A percentile compares a stretch with the other conserved stretches of the same genome.
These are phyloP conservation scores for Podospora pseudoanserina DNA, from an alignment of 495 filamentous ascomycete species.

Conservation along the genomic window DNA sequence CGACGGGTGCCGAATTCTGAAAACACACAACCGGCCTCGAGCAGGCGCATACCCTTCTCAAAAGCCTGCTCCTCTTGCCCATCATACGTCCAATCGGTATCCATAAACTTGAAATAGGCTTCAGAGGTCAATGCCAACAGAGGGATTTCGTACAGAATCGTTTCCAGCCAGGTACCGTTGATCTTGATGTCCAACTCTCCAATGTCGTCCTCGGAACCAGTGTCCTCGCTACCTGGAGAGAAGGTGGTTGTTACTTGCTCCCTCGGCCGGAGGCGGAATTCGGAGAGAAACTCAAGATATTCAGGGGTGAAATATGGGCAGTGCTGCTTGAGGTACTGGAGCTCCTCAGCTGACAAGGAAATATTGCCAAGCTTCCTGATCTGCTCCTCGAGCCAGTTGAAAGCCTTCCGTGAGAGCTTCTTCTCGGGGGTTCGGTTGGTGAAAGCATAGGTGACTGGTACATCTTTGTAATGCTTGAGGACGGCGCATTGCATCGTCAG, in stretches of 20 bases:
- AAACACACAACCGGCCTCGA: conserved; percentile 79
- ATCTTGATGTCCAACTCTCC: conserved; percentile 73
- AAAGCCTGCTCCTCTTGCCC: conserved; percentile 80
- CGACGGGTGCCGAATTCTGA: conserved; percentile 92
- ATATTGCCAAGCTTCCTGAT: conserved; percentile 78
- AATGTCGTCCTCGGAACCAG: conserved; percentile 61
- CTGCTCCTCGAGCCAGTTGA: conserved; percentile 79
- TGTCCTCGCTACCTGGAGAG: conserved; percentile 55
- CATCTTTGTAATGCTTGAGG: conserved; percentile 80
- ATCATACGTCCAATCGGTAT: conserved; percentile 81
- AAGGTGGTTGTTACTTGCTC: conserved; percentile 77
- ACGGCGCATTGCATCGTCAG: conserved; percentile 98
- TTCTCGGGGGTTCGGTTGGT: conserved; percentile 93
- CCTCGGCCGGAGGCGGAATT: conserved; percentile 73
- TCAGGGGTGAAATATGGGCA: conserved; percentile 75
- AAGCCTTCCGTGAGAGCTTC: conserved; percentile 79
- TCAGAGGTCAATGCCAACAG: conserved; percentile 87
- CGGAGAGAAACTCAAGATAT: conserved; percentile 76
- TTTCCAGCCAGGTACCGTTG: conserved; percentile 84
- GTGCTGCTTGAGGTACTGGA: conserved; percentile 67
- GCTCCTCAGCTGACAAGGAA: conserved; percentile 70
- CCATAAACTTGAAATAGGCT: conserved; percentile 93
- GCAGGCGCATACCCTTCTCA: conserved; percentile 68
- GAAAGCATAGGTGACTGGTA: conserved; percentile 84
- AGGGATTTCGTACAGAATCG: conserved; percentile 96